A percentile compares a stretch with the other conserved stretches of the same genome.
Evolutionary conservation across 345 rosid genomes (phyloP).

Genomic region (Eucalyptus polybractea): DNA sequence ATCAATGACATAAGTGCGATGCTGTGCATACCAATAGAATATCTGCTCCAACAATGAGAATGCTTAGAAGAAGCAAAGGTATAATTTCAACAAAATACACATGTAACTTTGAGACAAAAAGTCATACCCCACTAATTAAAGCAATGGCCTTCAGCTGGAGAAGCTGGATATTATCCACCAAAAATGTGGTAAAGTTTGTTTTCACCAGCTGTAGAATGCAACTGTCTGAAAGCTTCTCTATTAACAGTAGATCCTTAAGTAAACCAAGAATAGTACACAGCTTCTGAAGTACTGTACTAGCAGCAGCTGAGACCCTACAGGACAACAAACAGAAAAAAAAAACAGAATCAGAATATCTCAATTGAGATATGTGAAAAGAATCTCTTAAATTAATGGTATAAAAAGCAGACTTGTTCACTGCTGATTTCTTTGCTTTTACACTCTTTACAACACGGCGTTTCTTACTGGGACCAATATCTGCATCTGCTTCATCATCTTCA

Average conservation of each 20-base stretch:
- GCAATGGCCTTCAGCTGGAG: constrained; percentile 92
- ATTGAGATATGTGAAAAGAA: neutral
- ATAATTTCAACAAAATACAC: neutral
- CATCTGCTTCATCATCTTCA: constrained; percentile 79
- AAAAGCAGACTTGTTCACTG: constrained; percentile 60
- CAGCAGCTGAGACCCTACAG: constrained; percentile 81
- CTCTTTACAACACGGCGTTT: constrained; percentile 55
- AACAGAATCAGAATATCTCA: neutral
- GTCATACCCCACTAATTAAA: constrained; percentile 71
- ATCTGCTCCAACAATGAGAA: constrained; percentile 33
- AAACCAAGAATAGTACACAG: constrained; percentile 87
- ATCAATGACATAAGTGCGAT: constrained; percentile 76
- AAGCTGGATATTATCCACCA: constrained; percentile 95
- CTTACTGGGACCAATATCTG: constrained; percentile 71
- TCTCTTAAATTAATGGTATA: neutral
- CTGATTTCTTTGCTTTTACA: constrained; percentile 63
- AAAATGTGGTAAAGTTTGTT: constrained; percentile 75
- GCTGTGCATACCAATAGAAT: constrained; percentile 76
- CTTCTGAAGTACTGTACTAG: constrained; percentile 73
- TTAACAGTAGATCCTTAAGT: constrained; percentile 75
- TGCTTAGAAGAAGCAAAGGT: neutral
- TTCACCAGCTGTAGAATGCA: constrained; percentile 86
- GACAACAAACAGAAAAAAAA: constrained; percentile 10
- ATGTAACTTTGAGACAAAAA: neutral
- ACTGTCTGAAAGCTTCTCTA: constrained; percentile 94